Conservation (phyloP, 768 basidiomycete genomes). For the Amanita subjunquillea region DNA sequence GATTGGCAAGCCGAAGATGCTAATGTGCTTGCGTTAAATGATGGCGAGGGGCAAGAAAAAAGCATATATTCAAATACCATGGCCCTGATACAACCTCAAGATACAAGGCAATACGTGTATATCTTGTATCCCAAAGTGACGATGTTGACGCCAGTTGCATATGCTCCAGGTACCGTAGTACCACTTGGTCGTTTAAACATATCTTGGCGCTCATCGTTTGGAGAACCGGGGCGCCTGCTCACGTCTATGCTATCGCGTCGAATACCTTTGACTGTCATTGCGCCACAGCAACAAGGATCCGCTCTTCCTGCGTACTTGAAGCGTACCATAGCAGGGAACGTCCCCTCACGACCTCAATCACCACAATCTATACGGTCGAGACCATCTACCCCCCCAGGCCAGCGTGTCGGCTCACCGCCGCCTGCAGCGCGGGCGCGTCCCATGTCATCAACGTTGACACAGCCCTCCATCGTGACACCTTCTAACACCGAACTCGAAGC, state of each 20-base stretch:
- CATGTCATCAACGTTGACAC: slow-evolving; percentile 29
- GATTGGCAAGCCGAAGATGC: slow-evolving; percentile 52
- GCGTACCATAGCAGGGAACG: slow-evolving; percentile 28
- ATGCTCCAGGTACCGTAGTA: slow-evolving; percentile 60
- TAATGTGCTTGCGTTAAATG: slow-evolving; percentile 28
- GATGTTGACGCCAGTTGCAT: slow-evolving; percentile 34
- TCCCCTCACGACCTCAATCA: slow-evolving; percentile 37
- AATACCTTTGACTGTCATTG: slow-evolving; percentile 44
- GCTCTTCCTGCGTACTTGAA: slow-evolving; percentile 75
- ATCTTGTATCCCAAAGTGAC: slow-evolving; percentile 48
- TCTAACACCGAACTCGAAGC: slow-evolving; percentile 37
- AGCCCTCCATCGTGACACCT: slow-evolving; percentile 11
- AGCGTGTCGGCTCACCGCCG: slow-evolving; percentile 11
- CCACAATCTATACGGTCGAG: slow-evolving; percentile 28
- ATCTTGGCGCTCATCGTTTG: slow-evolving; percentile 76
- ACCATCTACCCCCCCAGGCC: slow-evolving; percentile 1
- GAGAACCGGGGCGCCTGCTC: slow-evolving; percentile 77
- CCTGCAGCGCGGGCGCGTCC: slow-evolving; percentile 44
- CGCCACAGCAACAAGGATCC: slow-evolving; percentile 43
- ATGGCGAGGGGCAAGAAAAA: slow-evolving; percentile 14
- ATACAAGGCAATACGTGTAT: slow-evolving; percentile 83
- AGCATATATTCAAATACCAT: slow-evolving; percentile 50
- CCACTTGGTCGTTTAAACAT: slow-evolving; percentile 85
- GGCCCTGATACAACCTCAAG: slow-evolving; percentile 74
- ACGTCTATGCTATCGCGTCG: slow-evolving; percentile 84